Base-by-base conservation (phyloP, 164 flowering plant species). In the Cinnamomum micranthum region DNA sequence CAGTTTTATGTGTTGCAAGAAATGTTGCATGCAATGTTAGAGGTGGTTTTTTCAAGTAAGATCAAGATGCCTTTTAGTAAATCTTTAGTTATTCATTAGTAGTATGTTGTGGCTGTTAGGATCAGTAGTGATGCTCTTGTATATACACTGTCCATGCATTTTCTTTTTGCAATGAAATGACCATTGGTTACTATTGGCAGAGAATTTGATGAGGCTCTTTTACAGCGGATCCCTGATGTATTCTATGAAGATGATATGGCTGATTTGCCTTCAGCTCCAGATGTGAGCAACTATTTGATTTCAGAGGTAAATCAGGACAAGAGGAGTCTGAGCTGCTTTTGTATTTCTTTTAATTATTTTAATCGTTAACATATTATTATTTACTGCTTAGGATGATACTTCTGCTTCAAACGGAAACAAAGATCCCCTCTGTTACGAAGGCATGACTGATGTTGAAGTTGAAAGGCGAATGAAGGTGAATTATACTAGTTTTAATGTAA, bases 21-120 rank as follows among this genome's bases (percentile, higher is more conserved):
- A 96, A 94, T 84, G 97, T 92, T 82, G 98, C 98, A 23, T 96
- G 99, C 89, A 94, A 90, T 87, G 98, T 96, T 50, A 89, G 99
- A 81, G 96, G 97, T 76, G 91, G 97, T 62, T 96, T 94, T 79
- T 96, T 92, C 90, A 96, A 87, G 99, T 96, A 90, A 91, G 97
- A 70, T 71, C 55, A 31, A 20, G 1, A 63, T 52, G 14, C 55
- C 50, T 13, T 27, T 22, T 12, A 58, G 13, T 25, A 22, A 69
- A 20, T 50, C 19, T 50, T n/a, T 14, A 14, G 66, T 19, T 70
- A 50, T 73, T 35, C 58, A 67, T 60, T 14, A 55, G 63, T n/a
- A 69, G 70, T 47, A 35, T 73, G 17, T 47, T 66, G 35, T 31
- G 35, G 35, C 6, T 31, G 65, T 58, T 23, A 11, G 50, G 50